phyloP scores from a whole-genome alignment of 163 green algal genomes.

The Coccomyxa subellipsoidea region DNA sequence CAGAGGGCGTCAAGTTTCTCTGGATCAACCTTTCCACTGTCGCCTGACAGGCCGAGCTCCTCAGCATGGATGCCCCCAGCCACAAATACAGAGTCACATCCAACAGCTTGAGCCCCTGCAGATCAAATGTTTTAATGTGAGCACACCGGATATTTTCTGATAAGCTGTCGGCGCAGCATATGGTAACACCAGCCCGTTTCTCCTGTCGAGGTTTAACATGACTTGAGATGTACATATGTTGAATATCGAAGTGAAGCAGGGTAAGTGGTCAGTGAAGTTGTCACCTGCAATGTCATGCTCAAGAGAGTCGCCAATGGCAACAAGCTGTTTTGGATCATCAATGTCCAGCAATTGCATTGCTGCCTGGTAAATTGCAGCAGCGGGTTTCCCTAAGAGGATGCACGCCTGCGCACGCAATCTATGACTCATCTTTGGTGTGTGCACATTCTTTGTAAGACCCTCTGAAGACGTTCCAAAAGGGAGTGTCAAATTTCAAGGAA shows the following conservation, averaged over 20 bases:
- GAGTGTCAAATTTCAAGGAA: no score
- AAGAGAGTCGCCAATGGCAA: slow-evolving; percentile 61
- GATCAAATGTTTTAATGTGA: not conserved
- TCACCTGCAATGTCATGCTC: slow-evolving; percentile 80
- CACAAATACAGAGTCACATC: slow-evolving; percentile 53
- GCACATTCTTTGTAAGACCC: no score
- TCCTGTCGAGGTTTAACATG: no score
- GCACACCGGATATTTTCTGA: not conserved
- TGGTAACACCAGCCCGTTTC: not conserved
- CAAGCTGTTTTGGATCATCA: slow-evolving; percentile 21
- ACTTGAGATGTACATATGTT: no score
- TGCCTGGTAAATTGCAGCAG: slow-evolving; percentile 61
- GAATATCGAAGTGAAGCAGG: not conserved
- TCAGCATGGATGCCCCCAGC: slow-evolving; percentile 70
- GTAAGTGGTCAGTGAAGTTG: not conserved
- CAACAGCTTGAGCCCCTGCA: slow-evolving; percentile 20
- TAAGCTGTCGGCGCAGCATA: not conserved
- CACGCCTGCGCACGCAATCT: not conserved
- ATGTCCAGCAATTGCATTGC: slow-evolving; percentile 48
- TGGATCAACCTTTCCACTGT: no score
- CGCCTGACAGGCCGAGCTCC: slow-evolving; percentile 32
- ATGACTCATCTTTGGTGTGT: no score
- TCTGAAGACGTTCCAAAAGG: no score
- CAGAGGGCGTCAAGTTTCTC: not conserved
- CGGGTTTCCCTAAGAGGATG: slow-evolving; percentile 78